Evolutionary conservation across 306 rosid species (phyloP).

Genomic region (Dryas alaskensis): DNA sequence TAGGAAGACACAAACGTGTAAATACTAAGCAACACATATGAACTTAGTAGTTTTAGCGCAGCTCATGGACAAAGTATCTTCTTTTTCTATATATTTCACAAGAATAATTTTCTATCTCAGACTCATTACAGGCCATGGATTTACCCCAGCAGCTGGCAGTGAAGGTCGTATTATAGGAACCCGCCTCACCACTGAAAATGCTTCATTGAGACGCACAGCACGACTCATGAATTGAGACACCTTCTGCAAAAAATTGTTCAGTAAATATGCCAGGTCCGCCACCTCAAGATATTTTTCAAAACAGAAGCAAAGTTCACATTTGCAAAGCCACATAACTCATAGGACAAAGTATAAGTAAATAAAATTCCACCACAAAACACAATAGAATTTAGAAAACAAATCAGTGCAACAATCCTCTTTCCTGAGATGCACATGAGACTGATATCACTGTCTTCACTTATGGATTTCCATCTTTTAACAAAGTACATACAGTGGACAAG

Average conservation of each 20-base stretch:
- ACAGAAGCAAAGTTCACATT: not conserved
- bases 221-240: conserved; percentile 72
- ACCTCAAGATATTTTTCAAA: not conserved
- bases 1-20: not conserved
- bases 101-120: conserved; percentile 55
- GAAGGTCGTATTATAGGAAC: conserved; percentile 80
- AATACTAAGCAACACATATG: conserved; percentile 12
- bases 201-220: conserved; percentile 91
- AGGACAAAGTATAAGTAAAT: not conserved
- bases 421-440: not conserved
- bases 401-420: not conserved
- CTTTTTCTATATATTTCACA: conserved; percentile 18
- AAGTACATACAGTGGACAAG: too few relatives aligned
- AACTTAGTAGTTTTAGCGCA: not conserved
- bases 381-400: not conserved
- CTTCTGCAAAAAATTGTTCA: conserved; percentile 58
- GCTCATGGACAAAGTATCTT: conserved; percentile 5
- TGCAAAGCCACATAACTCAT: not conserved
- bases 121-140: conserved; percentile 87
- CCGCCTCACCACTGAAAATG: conserved; percentile 88
- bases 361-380: not conserved
- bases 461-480: not conserved
- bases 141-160: conserved; percentile 68
- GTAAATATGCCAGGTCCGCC: conserved; percentile 7
- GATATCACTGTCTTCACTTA: not conserved